Evolutionary conservation across 306 rosid species (phyloP), one percentile per base, ranked within the genome.

Genomic region (Abrus pulchellus): DNA sequence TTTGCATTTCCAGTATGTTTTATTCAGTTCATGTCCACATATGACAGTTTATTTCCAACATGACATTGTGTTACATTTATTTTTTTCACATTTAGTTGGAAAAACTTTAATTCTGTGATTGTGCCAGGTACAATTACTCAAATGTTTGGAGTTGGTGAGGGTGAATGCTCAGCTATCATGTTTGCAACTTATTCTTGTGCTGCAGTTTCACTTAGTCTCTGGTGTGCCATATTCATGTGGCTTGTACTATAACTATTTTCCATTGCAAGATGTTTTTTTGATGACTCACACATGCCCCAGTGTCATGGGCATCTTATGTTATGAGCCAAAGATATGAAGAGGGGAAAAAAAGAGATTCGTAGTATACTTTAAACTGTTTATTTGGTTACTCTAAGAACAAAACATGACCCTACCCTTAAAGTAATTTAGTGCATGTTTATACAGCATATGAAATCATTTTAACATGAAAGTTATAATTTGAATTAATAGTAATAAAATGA

Each of bases 161-260:
- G 67, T 55, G 86, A 82, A 75, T 79, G 77, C 80, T 83, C 85
- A 40, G 52, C 81, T 48, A 86, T 83, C 70, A 79, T 86, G 83
- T 75, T 79, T 12, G 89, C 85, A 75, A 83, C 84, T 12, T 75
- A 86, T 48, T 30, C 80, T 1, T 75, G 74, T 38, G 79, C 89
- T 14, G 6, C 83, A 32, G 4, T 86, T 63, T 63, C 72, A 4
- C 85, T 79, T 33, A 79, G 83, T 8, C 77, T 79, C 5, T 79
- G 89, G 86, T 79, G 74, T 73, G 64, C 86, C 40, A 9, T 86
- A 40, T 83, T 83, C 7, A 70, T 86, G 74, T 86, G 83, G 85
- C 77, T 86, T 56, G 85, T 79, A 33, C 29, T 63, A 6, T 83
- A 41, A 56, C 41, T 20, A 10, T 43, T 45, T 6, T 61, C 72